A percentile compares a stretch with the other conserved stretches of the same genome.
Evolutionary conservation across 2,329 filamentous ascomycete species (phyloP).

Genomic region (Sporothrix brasiliensis): DNA sequence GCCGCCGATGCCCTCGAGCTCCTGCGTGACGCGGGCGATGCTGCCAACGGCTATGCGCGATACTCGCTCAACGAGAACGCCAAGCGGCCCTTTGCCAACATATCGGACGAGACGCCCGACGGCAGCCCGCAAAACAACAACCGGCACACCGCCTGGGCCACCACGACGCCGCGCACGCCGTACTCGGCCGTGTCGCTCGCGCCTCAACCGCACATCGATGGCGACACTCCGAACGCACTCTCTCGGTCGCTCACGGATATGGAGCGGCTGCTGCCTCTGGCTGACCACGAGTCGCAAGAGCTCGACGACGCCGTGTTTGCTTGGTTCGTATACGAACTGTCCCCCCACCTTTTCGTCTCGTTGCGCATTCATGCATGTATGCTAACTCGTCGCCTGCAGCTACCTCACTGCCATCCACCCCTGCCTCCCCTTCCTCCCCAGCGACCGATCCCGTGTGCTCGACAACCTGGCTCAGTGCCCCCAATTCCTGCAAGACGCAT

Average conservation of each 20-base stretch:
- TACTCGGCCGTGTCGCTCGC: conserved; percentile 32
- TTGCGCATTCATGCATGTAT: neutral
- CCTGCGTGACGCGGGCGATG: conserved; percentile 41
- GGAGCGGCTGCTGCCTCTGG: conserved; percentile 38
- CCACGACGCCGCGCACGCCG: conserved; percentile 47
- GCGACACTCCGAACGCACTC: conserved; percentile 24
- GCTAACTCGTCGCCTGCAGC: conserved; percentile 42
- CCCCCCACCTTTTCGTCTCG: neutral
- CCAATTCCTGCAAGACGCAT: conserved; percentile 61
- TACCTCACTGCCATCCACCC: conserved; percentile 69
- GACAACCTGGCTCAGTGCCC: conserved; percentile 61
- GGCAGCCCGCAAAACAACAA: conserved; percentile 46
- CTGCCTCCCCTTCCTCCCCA: conserved; percentile 66
- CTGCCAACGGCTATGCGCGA: conserved; percentile 51
- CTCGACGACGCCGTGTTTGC: conserved; percentile 53
- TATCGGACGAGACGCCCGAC: conserved; percentile 46
- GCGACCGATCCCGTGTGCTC: conserved; percentile 58
- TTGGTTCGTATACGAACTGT: conserved; percentile 44
- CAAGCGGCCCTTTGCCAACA: conserved; percentile 56
- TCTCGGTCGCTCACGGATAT: conserved; percentile 37
- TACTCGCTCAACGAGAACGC: conserved; percentile 43
- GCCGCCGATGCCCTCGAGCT: conserved; percentile 40
- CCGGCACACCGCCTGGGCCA: conserved; percentile 52
- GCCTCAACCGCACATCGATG: conserved; percentile 31
- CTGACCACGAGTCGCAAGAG: conserved; percentile 44